These are phyloP conservation scores for Fonsecaea multimorphosa DNA, from an alignment of 2,329 filamentous ascomycete species.

Conservation along the genomic window DNA sequence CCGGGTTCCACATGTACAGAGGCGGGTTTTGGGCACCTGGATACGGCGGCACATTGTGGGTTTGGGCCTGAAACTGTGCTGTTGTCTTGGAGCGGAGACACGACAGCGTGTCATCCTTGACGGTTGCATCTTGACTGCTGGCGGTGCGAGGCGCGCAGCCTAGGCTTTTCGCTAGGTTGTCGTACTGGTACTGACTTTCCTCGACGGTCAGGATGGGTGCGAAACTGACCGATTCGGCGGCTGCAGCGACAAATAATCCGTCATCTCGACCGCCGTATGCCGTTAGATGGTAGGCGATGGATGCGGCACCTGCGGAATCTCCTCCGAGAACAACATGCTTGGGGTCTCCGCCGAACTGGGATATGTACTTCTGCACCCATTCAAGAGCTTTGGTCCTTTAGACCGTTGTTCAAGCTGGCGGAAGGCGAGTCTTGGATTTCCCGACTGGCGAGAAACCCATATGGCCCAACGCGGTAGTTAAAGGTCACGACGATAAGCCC, in stretches of 20 bases:
- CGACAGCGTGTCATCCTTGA: constrained; percentile 25
- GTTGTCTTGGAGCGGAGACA: constrained; percentile 58
- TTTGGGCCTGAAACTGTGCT: constrained; percentile 53
- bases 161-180: constrained; percentile 58
- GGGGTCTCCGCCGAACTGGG: constrained; percentile 72
- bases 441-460: constrained; percentile 70
- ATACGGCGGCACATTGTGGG: constrained; percentile 54
- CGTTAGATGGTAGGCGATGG: constrained; percentile 68
- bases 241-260: constrained; percentile 59
- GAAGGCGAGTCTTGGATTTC: constrained; percentile 56
- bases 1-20: constrained; percentile 59
- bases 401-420: constrained; percentile 65
- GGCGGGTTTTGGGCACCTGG: constrained; percentile 53
- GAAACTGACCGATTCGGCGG: constrained; percentile 62
- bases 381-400: constrained; percentile 72
- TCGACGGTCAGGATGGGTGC: constrained; percentile 55
- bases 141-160: constrained; percentile 47
- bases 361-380: constrained; percentile 72
- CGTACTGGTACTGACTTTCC: constrained; percentile 60
- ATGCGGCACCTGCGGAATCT: constrained; percentile 69
- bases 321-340: constrained; percentile 72
- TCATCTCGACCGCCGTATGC: constrained; percentile 58
- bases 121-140: not conserved
- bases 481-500: constrained; percentile 73
- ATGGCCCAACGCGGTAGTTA: constrained; percentile 78